A percentile compares a stretch with the other conserved stretches of the same genome.
Conservation (phyloP, 768 basidiomycete species). For the Fibroporia radiculosa region DNA sequence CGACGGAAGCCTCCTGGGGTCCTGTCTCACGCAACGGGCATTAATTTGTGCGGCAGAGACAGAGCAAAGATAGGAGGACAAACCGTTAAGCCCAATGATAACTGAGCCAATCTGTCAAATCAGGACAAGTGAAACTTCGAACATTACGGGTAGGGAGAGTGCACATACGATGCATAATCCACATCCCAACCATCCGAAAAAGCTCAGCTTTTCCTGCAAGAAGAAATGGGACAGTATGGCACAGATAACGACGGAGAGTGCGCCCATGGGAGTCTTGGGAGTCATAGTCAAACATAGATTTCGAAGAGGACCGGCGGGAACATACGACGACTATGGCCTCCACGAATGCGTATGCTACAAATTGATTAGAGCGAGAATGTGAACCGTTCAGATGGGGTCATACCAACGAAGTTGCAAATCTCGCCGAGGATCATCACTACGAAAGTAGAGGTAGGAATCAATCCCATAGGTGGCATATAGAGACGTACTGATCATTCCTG, state of each 20-base stretch:
- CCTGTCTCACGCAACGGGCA: slow-evolving; percentile 27
- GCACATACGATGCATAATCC: slow-evolving; percentile 75
- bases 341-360: slow-evolving; percentile 76
- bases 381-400: slow-evolving; percentile 22
- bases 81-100: slow-evolving; percentile 86
- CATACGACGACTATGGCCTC: slow-evolving; percentile 87
- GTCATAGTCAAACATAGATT: slow-evolving; percentile 1
- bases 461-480: not conserved
- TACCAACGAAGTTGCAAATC: slow-evolving; percentile 80
- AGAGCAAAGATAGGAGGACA: not conserved
- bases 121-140: slow-evolving; percentile 3
- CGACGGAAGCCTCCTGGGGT: slow-evolving; percentile 62
- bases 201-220: slow-evolving; percentile 85
- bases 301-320: slow-evolving; percentile 10
- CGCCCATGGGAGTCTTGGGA: slow-evolving; percentile 82
- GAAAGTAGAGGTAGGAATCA: slow-evolving; percentile 2
- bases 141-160: not conserved
- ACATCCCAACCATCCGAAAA: slow-evolving; percentile 98
- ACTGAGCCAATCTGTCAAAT: slow-evolving; percentile 63
- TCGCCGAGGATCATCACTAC: slow-evolving; percentile 90
- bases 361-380: slow-evolving; percentile 10
- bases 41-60: not conserved
- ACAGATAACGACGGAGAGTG: slow-evolving; percentile 92
- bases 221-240: slow-evolving; percentile 90
- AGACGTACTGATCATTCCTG: slow-evolving; percentile 76